Evolutionary conservation across 768 basidiomycete species (phyloP).

Genomic region (Filobasidium floriforme): DNA sequence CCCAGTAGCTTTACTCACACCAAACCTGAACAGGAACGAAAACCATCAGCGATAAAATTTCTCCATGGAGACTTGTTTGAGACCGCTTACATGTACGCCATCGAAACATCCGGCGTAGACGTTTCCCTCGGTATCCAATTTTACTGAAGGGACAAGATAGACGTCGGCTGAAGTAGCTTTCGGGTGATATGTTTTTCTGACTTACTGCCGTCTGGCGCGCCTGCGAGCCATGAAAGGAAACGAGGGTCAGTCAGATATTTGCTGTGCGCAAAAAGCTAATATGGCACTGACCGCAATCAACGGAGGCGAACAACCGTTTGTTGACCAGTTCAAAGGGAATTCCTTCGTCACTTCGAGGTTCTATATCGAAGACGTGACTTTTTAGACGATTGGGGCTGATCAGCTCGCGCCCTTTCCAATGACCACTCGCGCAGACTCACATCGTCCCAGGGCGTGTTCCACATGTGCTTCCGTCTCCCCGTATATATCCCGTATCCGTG

Average conservation of each 20-base stretch:
- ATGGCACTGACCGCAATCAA: conserved; percentile 13
- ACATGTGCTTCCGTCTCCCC: conserved; percentile 21
- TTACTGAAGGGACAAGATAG: conserved; percentile 19
- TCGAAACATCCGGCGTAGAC: conserved; percentile 29
- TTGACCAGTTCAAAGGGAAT: conserved; percentile 19
- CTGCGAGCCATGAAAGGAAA: neutral
- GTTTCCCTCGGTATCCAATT: conserved; percentile 24
- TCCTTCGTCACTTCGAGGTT: conserved; percentile 17
- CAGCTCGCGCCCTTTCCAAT: neutral
- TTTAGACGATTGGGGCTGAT: neutral
- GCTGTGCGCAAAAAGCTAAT: neutral
- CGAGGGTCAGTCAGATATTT: neutral
- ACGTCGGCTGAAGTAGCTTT: neutral
- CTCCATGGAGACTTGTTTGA: neutral
- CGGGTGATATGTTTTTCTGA: too few species aligned
- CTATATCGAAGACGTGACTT: neutral
- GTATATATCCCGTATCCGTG: conserved; percentile 28
- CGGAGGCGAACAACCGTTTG: conserved; percentile 25
- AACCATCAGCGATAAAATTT: neutral
- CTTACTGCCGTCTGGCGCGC: conserved; percentile 30
- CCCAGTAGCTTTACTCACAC: neutral
- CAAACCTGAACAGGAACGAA: neutral
- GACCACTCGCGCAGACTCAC: neutral
- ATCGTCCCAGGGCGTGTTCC: conserved; percentile 12
- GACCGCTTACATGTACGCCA: conserved; percentile 29